Conservation (phyloP, 2,329 filamentous ascomycete species). For the Aspergillus phoenicis region DNA sequence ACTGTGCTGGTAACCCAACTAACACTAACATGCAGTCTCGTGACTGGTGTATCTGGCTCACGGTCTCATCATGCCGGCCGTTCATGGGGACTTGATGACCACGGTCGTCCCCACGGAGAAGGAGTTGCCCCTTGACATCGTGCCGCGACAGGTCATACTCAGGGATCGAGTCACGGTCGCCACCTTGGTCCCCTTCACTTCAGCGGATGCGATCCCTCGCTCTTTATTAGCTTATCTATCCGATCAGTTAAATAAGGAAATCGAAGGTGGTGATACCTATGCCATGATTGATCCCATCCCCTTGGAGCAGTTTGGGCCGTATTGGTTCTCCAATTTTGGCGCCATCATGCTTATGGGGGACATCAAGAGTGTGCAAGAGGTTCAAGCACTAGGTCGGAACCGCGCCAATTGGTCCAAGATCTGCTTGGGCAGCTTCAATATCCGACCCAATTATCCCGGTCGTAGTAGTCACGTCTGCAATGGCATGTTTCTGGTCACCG, state of each 20-base stretch:
- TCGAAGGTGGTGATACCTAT: conserved; percentile 89
- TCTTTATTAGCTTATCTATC: conserved; percentile 76
- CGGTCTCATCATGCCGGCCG: conserved; percentile 39
- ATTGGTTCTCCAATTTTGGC: conserved; percentile 91
- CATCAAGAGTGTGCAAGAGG: conserved; percentile 64
- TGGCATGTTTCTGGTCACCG: conserved; percentile 73
- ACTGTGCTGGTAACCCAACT: conserved; percentile 22
- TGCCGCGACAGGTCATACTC: conserved; percentile 75
- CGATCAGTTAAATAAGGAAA: conserved; percentile 84
- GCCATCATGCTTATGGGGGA: conserved; percentile 84
- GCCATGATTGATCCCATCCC: conserved; percentile 79
- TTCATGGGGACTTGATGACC: conserved; percentile 38
- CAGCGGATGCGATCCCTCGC: conserved; percentile 73
- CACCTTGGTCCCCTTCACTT: conserved; percentile 79
- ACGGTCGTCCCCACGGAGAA: conserved; percentile 34
- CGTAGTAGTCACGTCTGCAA: conserved; percentile 87
- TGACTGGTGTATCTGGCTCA: conserved; percentile 32
- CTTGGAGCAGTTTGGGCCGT: conserved; percentile 72
- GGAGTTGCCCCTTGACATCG: conserved; percentile 68
- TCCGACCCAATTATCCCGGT: conserved; percentile 91
- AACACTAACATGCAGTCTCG: conserved; percentile 40
- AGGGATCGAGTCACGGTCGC: conserved; percentile 82
- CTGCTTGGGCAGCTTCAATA: conserved; percentile 88
- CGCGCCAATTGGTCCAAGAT: conserved; percentile 75
- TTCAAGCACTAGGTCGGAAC: conserved; percentile 50